Conservation (phyloP, 371 early-diverging fungal species). For the Blakeslea trispora region DNA sequence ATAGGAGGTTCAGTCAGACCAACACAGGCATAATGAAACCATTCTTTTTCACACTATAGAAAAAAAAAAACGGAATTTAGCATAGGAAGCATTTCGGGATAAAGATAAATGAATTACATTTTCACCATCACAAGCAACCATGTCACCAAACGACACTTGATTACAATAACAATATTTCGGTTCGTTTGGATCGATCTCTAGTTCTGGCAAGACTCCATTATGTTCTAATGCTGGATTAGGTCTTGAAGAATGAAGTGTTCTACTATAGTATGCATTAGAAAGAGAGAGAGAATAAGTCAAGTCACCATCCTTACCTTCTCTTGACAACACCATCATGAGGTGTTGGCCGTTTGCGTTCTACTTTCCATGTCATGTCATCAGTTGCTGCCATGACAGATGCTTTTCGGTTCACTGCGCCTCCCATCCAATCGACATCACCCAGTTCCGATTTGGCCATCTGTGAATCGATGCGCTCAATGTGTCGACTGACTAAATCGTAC, state of each 20-base stretch:
- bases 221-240: slow-evolving; percentile 35
- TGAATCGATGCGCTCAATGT: slow-evolving; percentile 54
- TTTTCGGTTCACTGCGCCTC: slow-evolving; percentile 4
- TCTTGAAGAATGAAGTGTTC: slow-evolving; percentile 39
- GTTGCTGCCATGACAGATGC: background rate
- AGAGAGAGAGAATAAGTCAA: background rate
- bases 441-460: slow-evolving; percentile 47
- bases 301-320: slow-evolving; percentile 10
- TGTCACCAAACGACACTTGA: slow-evolving; percentile 96
- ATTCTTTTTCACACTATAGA: slow-evolving; percentile 83
- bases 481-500: slow-evolving; percentile 51
- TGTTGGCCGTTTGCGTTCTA: slow-evolving; percentile 17
- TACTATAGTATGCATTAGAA: background rate
- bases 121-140: slow-evolving; percentile 96
- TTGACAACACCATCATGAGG: slow-evolving; percentile 13
- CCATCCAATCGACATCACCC: slow-evolving; percentile 39
- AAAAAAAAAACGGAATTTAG: slow-evolving; percentile 1
- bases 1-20: slow-evolving; percentile 81
- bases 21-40: slow-evolving; percentile 96
- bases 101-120: slow-evolving; percentile 59
- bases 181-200: slow-evolving; percentile 94
- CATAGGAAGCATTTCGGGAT: no score
- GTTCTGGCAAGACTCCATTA: slow-evolving; percentile 46
- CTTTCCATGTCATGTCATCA: slow-evolving; percentile 15
- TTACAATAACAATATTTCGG: slow-evolving; percentile 94